Percentiles rank a stretch among this genome's conserved stretches.
These are phyloP conservation scores for Cylindrotheca fusiformis DNA, from an alignment of 108 stramenopile species.

Conservation along the genomic window DNA sequence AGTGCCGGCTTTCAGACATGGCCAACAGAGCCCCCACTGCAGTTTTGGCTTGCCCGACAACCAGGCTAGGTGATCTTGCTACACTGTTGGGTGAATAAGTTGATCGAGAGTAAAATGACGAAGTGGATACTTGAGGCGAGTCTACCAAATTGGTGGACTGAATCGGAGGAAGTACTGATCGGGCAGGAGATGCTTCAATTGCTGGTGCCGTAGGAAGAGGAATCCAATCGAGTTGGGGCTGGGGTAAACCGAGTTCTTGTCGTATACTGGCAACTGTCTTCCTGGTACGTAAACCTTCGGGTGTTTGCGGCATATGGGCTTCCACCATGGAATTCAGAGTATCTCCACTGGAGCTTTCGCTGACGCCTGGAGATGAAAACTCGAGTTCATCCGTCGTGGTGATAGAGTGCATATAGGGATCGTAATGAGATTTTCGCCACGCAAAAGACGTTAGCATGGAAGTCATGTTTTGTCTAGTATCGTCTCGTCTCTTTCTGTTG, in stretches of 20 bases:
- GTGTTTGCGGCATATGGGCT: conserved; percentile 19
- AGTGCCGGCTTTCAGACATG: conserved; percentile 10
- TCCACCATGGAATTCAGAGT: background rate
- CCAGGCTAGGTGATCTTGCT: conserved; percentile 30
- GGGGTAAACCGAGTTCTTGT: conserved; percentile 20
- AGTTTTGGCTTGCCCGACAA: conserved; percentile 30
- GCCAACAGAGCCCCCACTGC: conserved; percentile 39
- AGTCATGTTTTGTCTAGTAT: too few species aligned
- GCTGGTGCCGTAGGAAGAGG: background rate
- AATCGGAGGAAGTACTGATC: conserved; percentile 4
- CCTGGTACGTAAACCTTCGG: conserved; percentile 31
- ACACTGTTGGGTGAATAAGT: background rate
- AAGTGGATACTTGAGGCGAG: conserved; percentile 16
- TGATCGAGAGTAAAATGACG: conserved; percentile 15
- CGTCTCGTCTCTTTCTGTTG: too few species aligned
- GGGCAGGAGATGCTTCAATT: background rate
- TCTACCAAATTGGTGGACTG: background rate
- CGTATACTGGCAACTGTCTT: conserved; percentile 20
- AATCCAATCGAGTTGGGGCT: background rate
- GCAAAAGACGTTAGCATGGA: too few species aligned
- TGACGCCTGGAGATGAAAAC: conserved; percentile 18
- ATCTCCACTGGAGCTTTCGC: conserved; percentile 27
- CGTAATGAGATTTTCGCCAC: too few species aligned
- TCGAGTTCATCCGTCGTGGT: too few species aligned
- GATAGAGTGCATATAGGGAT: too few species aligned